A percentile compares a stretch with the other conserved stretches of the same genome.
phyloP scores from a whole-genome alignment of 768 basidiomycete genomes.

The Phylloporus sp. region DNA sequence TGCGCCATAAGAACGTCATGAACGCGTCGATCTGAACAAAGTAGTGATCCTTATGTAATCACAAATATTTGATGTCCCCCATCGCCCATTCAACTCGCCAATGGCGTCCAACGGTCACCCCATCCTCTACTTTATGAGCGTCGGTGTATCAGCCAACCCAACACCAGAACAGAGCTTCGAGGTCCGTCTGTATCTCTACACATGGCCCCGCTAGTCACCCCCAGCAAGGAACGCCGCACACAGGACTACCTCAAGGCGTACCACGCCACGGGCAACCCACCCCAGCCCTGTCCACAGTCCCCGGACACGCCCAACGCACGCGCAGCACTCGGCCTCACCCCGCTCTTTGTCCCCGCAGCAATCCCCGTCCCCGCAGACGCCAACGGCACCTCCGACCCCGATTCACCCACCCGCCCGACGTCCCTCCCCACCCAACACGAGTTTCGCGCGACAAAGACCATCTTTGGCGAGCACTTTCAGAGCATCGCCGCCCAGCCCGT shows the following conservation, averaged over 20 bases:
- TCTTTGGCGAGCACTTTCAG: slow-evolving; percentile 30
- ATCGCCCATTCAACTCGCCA: background rate
- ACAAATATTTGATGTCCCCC: background rate
- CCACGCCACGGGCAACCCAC: slow-evolving; percentile 42
- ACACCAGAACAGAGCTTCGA: slow-evolving; percentile 26
- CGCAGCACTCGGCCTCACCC: slow-evolving; percentile 43
- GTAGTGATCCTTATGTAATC: slow-evolving; percentile 11
- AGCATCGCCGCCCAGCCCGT: slow-evolving; percentile 37
- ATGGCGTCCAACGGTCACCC: slow-evolving; percentile 15
- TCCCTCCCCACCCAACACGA: slow-evolving; percentile 21
- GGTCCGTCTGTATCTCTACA: slow-evolving; percentile 11
- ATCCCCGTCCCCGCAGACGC: slow-evolving; percentile 13
- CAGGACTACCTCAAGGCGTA: slow-evolving; percentile 54
- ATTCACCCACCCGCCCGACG: slow-evolving; percentile 2
- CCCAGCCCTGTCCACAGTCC: slow-evolving; percentile 44
- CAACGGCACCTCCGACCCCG: background rate
- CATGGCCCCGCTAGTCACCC: background rate
- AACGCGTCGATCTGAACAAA: background rate
- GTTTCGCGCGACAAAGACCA: slow-evolving; percentile 25
- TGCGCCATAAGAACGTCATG: slow-evolving; percentile 5
- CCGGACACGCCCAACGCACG: slow-evolving; percentile 46
- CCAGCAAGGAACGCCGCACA: slow-evolving; percentile 48
- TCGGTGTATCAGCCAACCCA: slow-evolving; percentile 16
- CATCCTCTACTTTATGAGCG: slow-evolving; percentile 27
- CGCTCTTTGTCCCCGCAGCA: slow-evolving; percentile 46